Base-by-base conservation (phyloP, 768 basidiomycete species). In the Dacryopinax spathularia region DNA sequence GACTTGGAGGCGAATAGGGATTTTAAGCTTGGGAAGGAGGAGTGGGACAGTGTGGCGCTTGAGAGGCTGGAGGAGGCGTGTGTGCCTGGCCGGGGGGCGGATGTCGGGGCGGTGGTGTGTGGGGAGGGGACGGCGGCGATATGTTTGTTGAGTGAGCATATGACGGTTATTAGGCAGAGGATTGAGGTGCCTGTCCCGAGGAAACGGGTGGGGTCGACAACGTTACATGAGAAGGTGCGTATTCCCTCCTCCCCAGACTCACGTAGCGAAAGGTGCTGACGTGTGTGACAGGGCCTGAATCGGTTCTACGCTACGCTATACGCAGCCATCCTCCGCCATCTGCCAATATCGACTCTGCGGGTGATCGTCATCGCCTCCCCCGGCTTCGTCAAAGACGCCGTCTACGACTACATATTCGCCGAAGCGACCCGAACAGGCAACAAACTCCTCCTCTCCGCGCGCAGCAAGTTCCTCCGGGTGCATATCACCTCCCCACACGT, bases 331-430 rank as follows among this genome's bases (percentile, higher is more conserved):
- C 73, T 91, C 3, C 83, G 95, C 18, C 91, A 97, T 72, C 88
- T 99, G 66, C 94, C 96, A 2, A 96, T 85, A 69, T 76, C 81
- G 22, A 84, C 81, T 66, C 77, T 98, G 41, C 87, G 87, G 43
- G 95, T 89, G 1, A 90, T 99, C 69, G 90, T 99, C 56, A 88
- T 99, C 70, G 96, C 96, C 4, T 93, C 90, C 68, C 96, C 96
- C 7, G 96, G 96, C 0, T 99, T 97, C 86, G 87, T 93, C 6
- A 82, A 88, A 70, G 96, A 99, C 68, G 78, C 87, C 0, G 88
- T 97, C 6, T 85, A 84, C 70, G 88, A 91, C 64, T 87, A 85
- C 73, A 82, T 98, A 72, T 77, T 91, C 67, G 79, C 81, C 15
- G 91, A 98, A 75, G 91, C 96, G 0, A 79, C 79, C 5, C 80